Evolutionary conservation across 2,329 filamentous ascomycete species (phyloP).

Genomic region (Botrytis cinerea): DNA sequence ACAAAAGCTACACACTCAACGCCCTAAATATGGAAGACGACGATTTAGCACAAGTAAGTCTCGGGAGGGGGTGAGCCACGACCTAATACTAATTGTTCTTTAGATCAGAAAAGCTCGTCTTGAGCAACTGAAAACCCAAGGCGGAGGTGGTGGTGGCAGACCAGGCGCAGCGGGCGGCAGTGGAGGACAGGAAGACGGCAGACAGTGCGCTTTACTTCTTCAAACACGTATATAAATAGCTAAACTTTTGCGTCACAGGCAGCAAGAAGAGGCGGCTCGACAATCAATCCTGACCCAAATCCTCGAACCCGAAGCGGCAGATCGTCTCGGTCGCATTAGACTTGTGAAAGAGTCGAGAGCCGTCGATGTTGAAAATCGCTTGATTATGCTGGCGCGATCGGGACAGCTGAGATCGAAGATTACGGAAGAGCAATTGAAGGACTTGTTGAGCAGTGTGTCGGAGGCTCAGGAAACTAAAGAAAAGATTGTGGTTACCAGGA

Average conservation of each 20-base stretch:
- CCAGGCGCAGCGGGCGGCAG: conserved; percentile 48
- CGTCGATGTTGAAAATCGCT: conserved; percentile 83
- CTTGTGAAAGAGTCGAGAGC: conserved; percentile 94
- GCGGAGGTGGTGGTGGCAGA: conserved; percentile 52
- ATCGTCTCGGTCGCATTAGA: conserved; percentile 90
- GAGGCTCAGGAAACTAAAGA: conserved; percentile 77
- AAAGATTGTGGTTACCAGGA: conserved; percentile 82
- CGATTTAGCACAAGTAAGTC: conserved; percentile 40
- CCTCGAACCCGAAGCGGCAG: conserved; percentile 88
- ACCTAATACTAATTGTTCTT: conserved; percentile 3
- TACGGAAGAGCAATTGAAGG: conserved; percentile 90
- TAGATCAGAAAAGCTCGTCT: conserved; percentile 91
- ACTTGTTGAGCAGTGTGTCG: conserved; percentile 80
- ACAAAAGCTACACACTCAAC: background rate
- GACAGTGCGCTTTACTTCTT: conserved; percentile 52
- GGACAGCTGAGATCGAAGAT: conserved; percentile 88
- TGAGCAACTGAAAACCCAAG: conserved; percentile 83
- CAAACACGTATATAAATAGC: conserved; percentile 28
- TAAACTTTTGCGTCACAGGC: conserved; percentile 39
- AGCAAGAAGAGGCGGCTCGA: conserved; percentile 68
- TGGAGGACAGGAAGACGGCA: conserved; percentile 61
- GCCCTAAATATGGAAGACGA: conserved; percentile 40
- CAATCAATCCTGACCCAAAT: conserved; percentile 84
- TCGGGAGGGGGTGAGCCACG: background rate
- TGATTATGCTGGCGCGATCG: conserved; percentile 86